Conservation (phyloP, 495 filamentous ascomycete species). For the Aspergillus baeticus region DNA sequence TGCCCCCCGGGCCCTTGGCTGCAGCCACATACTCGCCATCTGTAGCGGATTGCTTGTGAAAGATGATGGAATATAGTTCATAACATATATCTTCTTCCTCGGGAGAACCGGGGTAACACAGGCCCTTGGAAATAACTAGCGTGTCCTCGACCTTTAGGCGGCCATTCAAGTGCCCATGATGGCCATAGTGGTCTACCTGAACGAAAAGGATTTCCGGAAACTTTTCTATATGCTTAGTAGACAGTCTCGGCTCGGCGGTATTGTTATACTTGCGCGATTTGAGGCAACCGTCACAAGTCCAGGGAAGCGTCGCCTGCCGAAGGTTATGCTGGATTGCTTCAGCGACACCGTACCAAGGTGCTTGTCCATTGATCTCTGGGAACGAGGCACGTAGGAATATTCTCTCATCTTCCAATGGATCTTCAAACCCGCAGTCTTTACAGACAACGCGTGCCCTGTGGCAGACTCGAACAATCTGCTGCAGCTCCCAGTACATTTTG, state of each 20-base stretch:
- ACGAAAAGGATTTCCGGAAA: constrained; percentile 20
- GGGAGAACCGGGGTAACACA: neutral
- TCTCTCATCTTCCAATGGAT: neutral
- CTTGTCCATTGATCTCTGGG: neutral
- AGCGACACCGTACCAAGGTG: neutral
- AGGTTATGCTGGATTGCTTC: constrained; percentile 6
- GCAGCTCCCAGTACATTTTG: neutral
- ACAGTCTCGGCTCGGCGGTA: neutral
- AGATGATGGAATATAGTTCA: constrained; percentile 27
- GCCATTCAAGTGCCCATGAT: neutral
- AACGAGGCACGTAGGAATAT: constrained; percentile 2
- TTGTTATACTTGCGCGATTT: neutral
- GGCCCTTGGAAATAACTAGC: constrained; percentile 5
- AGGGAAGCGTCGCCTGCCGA: neutral
- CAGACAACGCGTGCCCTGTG: constrained; percentile 5
- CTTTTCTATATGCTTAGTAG: neutral
- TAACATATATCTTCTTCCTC: constrained; percentile 18
- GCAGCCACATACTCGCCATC: constrained; percentile 32
- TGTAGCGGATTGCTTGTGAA: constrained; percentile 20
- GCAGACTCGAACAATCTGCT: constrained; percentile 1
- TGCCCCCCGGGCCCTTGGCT: constrained; percentile 20
- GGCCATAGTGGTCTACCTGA: constrained; percentile 7
- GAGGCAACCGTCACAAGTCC: neutral
- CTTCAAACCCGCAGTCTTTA: neutral
- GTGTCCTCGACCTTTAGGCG: neutral